Evolutionary conservation across 2,329 filamentous ascomycete genomes (phyloP).

Genomic region (Sphaerulina populicola): DNA sequence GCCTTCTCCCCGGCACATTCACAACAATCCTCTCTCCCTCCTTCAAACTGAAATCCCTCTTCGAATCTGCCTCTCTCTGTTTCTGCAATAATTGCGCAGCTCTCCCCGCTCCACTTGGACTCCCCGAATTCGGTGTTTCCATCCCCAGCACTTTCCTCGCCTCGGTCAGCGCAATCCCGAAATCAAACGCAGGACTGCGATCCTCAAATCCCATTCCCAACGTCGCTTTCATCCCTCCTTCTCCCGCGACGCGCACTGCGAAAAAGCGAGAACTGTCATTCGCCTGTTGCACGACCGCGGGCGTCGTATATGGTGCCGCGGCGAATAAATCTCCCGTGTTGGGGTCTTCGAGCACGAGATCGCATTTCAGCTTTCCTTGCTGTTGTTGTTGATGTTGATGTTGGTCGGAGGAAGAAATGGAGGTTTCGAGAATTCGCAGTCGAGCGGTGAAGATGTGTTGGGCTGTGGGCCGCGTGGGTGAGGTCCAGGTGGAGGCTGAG

Average conservation of each 20-base stretch:
- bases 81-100: conserved; percentile 22
- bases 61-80: conserved; percentile 44
- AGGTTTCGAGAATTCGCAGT: conserved; percentile 47
- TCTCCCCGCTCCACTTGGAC: conserved; percentile 39
- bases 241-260: conserved; percentile 69
- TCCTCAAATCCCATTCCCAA: conserved; percentile 84
- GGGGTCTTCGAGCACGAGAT: conserved; percentile 71
- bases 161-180: conserved; percentile 71
- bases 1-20: conserved; percentile 50
- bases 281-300: conserved; percentile 63
- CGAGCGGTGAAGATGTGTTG: conserved; percentile 80
- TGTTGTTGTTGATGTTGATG: neutral
- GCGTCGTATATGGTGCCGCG: conserved; percentile 65
- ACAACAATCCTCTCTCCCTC: conserved; percentile 84
- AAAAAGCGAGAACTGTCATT: conserved; percentile 78
- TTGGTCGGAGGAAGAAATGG: conserved; percentile 13
- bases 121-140: conserved; percentile 51
- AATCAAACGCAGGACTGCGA: conserved; percentile 76
- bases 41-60: conserved; percentile 75
- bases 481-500: conserved; percentile 67
- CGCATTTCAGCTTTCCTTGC: conserved; percentile 32
- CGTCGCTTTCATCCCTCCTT: conserved; percentile 64
- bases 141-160: conserved; percentile 61
- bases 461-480: conserved; percentile 51
- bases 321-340: conserved; percentile 68